These are phyloP conservation scores for Colletotrichum sublineola DNA, from an alignment of 2,329 filamentous ascomycete genomes.

Conservation along the genomic window DNA sequence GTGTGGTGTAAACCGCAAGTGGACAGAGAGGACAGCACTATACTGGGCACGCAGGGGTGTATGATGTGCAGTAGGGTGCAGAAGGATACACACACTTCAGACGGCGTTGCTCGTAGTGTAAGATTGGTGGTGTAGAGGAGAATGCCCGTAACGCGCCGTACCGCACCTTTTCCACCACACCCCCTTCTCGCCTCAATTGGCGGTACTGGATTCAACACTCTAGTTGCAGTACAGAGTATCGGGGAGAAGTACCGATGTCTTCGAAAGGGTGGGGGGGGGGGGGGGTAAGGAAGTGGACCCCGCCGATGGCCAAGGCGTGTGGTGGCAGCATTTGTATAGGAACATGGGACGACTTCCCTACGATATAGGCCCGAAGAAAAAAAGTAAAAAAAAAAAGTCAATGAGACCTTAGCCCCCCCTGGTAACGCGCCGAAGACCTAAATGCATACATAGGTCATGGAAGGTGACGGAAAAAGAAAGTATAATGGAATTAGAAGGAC, in stretches of 20 bases:
- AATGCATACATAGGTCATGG: too few relatives aligned
- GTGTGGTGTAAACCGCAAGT: background rate
- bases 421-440: slow-evolving; percentile 6
- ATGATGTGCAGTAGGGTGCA: background rate
- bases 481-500: background rate
- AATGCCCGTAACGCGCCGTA: background rate
- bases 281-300: slow-evolving; percentile 8
- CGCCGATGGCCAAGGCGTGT: slow-evolving; percentile 31
- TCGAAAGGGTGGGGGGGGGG: background rate
- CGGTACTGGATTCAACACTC: background rate
- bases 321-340: slow-evolving; percentile 21
- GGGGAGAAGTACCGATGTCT: slow-evolving; percentile 2
- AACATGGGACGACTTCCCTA: slow-evolving; percentile 39
- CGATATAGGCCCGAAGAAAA: background rate
- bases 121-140: background rate
- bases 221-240: background rate
- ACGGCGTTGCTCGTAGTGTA: background rate
- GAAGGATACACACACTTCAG: background rate
- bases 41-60: background rate
- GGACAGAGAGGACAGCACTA: background rate
- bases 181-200: background rate
- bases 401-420: slow-evolving; percentile 6
- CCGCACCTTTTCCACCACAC: background rate
- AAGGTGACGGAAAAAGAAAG: too few relatives aligned
- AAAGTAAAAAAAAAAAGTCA: slow-evolving; percentile 5